Evolutionary conservation across 2,329 filamentous ascomycete species (phyloP), one percentile per base, ranked within the genome.

Genomic region (Eutypella sp.): DNA sequence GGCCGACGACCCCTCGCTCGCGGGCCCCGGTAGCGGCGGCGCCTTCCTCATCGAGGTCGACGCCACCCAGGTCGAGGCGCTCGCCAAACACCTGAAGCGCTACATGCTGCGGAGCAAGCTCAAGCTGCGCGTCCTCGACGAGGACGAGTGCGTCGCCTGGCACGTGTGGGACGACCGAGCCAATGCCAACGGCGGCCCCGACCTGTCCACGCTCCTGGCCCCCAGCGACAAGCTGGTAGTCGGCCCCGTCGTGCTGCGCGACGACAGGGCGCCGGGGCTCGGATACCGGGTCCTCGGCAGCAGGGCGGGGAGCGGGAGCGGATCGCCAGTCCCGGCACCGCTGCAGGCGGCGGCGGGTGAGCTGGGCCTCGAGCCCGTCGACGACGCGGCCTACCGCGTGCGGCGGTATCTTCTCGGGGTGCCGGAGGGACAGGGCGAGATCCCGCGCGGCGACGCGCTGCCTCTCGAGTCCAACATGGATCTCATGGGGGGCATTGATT

Each of bases 381-480:
- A 67, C 13, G 71, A 83, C 54, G 67, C 74, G 13, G 74, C 75
- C 1, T 97, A 97, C 65, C 84, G 74, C 11, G 68, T 96, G 22
- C 79, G 88, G 9, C 78, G 93, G 33, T 93, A 93, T 58, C 67
- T 93, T 24, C 74, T 79, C 45, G 93, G 93, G 41, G 79, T 99
- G 2, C 74, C 92, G 1, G 93, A 99, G 69, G 92, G 93, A 2
- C 87, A 88, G 62, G 64, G 70, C 15, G 93, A 99, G 71, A 83
- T 99, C 18, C 64, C 80, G 6, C 70, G 75, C 47, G 86, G 86
- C 53, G 71, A 76, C 16, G 83, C 89, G 1, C 73, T 99, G 45
- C 92, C 93, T 1, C 84, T 91, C 66, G 92, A 97, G 67, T 85
- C 78, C 61, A 96, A 96, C 64, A 78, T 97, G 63, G 93, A 99